A percentile compares a stretch with the other conserved stretches of the same genome.
These are phyloP conservation scores for Prunus dulcis DNA, from an alignment of 306 rosid species.

Conservation along the genomic window DNA sequence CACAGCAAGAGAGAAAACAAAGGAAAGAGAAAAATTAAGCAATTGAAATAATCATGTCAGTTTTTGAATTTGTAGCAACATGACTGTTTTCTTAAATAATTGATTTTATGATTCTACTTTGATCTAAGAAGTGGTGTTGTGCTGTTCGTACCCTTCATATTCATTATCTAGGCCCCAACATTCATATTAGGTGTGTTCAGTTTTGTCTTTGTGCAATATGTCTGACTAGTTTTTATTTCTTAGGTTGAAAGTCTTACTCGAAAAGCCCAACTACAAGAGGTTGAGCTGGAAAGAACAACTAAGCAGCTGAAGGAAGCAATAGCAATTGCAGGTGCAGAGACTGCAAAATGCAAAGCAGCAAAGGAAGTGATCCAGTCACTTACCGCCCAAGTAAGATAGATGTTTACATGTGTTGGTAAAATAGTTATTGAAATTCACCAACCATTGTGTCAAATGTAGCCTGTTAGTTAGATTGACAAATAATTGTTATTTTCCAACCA, in stretches of 20 bases:
- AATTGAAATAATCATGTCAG: background rate
- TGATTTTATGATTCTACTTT: background rate
- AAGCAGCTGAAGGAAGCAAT: constrained; percentile 93
- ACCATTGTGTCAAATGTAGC: background rate
- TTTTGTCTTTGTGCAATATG: constrained; percentile 23
- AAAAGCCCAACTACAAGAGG: constrained; percentile 83
- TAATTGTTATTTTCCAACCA: background rate
- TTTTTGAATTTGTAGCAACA: background rate
- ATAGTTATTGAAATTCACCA: background rate
- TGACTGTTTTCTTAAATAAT: background rate
- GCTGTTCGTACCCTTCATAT: background rate
- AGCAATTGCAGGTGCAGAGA: constrained; percentile 85
- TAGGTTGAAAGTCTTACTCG: constrained; percentile 91
- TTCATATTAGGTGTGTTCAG: constrained; percentile 12
- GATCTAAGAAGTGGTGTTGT: background rate
- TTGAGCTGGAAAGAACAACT: constrained; percentile 86
- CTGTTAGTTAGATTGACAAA: background rate
- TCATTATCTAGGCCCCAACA: background rate
- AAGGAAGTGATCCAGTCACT: constrained; percentile 98
- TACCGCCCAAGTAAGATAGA: constrained; percentile 79
- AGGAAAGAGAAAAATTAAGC: too few relatives aligned
- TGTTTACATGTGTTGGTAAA: background rate
- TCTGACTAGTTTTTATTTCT: constrained; percentile 22
- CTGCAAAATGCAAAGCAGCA: constrained; percentile 89
- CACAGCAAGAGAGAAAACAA: background rate